A percentile compares a stretch with the other conserved stretches of the same genome.
phyloP scores from a whole-genome alignment of 805 yeast genomes.

The Candida chilensis region DNA sequence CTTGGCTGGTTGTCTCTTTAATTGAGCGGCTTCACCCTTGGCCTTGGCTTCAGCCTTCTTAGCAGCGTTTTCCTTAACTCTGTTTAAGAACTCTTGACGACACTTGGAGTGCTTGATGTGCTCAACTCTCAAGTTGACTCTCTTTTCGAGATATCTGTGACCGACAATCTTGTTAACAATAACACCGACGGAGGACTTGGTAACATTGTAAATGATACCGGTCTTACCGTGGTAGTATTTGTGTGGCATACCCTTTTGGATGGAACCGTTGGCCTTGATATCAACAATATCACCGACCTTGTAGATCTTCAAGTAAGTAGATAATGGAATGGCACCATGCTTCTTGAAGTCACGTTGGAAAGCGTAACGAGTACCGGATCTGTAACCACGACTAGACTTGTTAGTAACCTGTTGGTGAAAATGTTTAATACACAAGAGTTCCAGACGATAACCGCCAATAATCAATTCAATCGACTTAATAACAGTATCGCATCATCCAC shows the following conservation, averaged over 20 bases:
- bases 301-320: slow-evolving; percentile 96
- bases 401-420: slow-evolving; percentile 3
- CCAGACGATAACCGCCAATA: too few relatives aligned
- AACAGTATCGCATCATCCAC: background rate
- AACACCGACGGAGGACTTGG: slow-evolving; percentile 98
- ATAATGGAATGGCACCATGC: slow-evolving; percentile 91
- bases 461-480: background rate
- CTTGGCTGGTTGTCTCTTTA: slow-evolving; percentile 97
- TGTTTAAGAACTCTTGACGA: slow-evolving; percentile 97
- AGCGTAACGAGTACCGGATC: slow-evolving; percentile 99
- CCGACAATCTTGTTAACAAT: slow-evolving; percentile 98
- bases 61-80: slow-evolving; percentile 96
- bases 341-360: slow-evolving; percentile 99
- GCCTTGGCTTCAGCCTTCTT: slow-evolving; percentile 91
- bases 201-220: slow-evolving; percentile 97
- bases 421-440: background rate
- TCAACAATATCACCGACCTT: slow-evolving; percentile 99
- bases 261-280: slow-evolving; percentile 98
- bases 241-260: slow-evolving; percentile 99
- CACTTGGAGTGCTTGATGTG: slow-evolving; percentile 99
- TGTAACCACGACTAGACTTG: slow-evolving; percentile 82
- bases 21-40: slow-evolving; percentile 80
- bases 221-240: slow-evolving; percentile 99
- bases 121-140: slow-evolving; percentile 97
- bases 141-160: slow-evolving; percentile 98